A percentile compares a stretch with the other conserved stretches of the same genome.
Evolutionary conservation across 495 filamentous ascomycete species (phyloP).

Genomic region (Lentithecium fluviatile): DNA sequence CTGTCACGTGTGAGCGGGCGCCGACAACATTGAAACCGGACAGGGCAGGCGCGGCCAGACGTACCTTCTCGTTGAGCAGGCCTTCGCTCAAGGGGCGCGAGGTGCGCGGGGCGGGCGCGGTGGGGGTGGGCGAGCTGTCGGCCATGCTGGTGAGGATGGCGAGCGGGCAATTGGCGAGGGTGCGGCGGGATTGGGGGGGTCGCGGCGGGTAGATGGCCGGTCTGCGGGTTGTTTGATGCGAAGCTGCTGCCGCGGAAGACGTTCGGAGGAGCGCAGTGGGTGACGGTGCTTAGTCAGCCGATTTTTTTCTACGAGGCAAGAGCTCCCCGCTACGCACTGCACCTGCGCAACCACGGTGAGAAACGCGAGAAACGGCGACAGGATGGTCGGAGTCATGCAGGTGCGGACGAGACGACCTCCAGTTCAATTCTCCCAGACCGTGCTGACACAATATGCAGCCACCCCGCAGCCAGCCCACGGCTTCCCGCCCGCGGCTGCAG

Average conservation of each 20-base stretch:
- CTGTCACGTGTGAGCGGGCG: too few species aligned
- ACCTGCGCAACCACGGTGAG: too few species aligned
- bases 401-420: too few species aligned
- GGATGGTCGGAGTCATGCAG: too few species aligned
- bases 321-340: too few species aligned
- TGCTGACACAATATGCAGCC: too few species aligned
- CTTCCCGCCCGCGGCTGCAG: conserved; percentile 31
- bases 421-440: too few species aligned
- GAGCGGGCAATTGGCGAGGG: conserved; percentile 15
- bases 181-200: not conserved
- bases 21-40: conserved; percentile 20
- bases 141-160: conserved; percentile 50
- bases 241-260: not conserved
- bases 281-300: not conserved
- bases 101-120: conserved; percentile 50
- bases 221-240: too few species aligned
- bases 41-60: not conserved
- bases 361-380: too few species aligned
- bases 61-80: conserved; percentile 93
- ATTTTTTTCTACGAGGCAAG: not conserved
- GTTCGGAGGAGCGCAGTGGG: not conserved
- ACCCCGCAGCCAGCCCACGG: not conserved
- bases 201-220: too few species aligned
- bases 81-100: conserved; percentile 87
- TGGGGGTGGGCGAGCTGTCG: conserved; percentile 53